These are phyloP conservation scores for Leishmania mexicana DNA, from an alignment of 208 protist species.

Conservation along the genomic window DNA sequence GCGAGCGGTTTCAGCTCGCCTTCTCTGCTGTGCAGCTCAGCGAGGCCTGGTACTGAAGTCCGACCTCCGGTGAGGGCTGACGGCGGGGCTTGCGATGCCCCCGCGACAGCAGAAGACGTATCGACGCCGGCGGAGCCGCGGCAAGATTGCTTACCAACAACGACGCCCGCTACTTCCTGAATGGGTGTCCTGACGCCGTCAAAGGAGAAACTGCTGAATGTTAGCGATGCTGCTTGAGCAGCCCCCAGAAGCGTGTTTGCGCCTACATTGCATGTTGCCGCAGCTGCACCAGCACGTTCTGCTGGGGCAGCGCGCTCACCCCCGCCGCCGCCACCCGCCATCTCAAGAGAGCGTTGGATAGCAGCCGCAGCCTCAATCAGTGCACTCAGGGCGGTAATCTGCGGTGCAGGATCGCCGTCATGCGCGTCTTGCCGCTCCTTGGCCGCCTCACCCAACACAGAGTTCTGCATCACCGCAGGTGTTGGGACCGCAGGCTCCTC, in stretches of 20 bases:
- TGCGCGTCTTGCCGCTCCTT: neutral
- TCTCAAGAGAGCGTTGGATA: conserved; percentile 10
- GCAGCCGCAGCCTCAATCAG: conserved; percentile 17
- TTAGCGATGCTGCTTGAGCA: neutral
- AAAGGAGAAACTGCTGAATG: neutral
- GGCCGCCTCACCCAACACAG: neutral
- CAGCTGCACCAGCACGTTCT: neutral
- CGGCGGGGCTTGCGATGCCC: neutral
- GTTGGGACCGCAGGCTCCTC: neutral
- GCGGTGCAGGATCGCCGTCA: neutral
- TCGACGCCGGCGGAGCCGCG: neutral
- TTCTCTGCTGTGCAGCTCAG: neutral
- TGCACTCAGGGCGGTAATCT: conserved; percentile 11
- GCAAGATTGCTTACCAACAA: neutral
- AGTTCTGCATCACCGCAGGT: neutral
- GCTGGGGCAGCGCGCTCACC: neutral
- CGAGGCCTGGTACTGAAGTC: neutral
- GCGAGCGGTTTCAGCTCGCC: neutral
- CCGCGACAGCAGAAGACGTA: neutral
- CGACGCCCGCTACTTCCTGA: neutral
- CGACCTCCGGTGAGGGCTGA: neutral
- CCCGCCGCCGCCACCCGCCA: neutral
- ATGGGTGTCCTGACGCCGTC: neutral
- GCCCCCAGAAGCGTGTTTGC: neutral
- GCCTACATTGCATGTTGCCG: neutral